phyloP scores from a whole-genome alignment of 2,329 filamentous ascomycete genomes.

The Penicillium sp. region DNA sequence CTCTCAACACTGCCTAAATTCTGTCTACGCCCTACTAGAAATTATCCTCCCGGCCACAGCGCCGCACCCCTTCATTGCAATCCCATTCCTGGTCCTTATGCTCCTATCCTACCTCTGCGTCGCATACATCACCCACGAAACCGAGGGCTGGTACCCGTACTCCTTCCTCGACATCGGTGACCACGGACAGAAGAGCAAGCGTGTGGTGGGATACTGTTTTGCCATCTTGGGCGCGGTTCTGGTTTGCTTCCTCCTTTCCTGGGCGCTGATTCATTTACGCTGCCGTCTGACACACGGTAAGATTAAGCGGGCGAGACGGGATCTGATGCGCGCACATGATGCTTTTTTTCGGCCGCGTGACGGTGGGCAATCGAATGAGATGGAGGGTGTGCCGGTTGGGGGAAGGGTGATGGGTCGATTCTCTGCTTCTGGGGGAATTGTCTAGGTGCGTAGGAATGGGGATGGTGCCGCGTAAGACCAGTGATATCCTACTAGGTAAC shows the following conservation, averaged over 20 bases:
- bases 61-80: slow-evolving; percentile 62
- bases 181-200: slow-evolving; percentile 47
- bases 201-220: slow-evolving; percentile 64
- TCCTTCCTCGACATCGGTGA: slow-evolving; percentile 66
- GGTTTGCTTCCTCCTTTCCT: slow-evolving; percentile 54
- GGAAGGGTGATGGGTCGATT: background rate
- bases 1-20: slow-evolving; percentile 73
- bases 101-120: slow-evolving; percentile 69
- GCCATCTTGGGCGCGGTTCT: slow-evolving; percentile 55
- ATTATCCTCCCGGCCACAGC: slow-evolving; percentile 65
- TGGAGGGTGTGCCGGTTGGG: slow-evolving; percentile 8
- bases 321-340: slow-evolving; percentile 9
- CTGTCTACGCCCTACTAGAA: slow-evolving; percentile 71
- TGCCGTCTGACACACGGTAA: slow-evolving; percentile 43
- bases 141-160: slow-evolving; percentile 74
- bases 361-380: slow-evolving; percentile 7
- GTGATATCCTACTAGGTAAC: background rate
- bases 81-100: slow-evolving; percentile 67
- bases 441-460: background rate
- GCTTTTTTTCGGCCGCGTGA: background rate
- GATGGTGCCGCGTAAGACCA: background rate
- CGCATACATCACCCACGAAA: slow-evolving; percentile 69
- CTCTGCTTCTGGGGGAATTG: background rate
- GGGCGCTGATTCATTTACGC: slow-evolving; percentile 55
- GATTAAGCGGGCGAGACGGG: slow-evolving; percentile 25